Evolutionary conservation across 768 basidiomycete species (phyloP).

Genomic region (Austroboletus festivus): DNA sequence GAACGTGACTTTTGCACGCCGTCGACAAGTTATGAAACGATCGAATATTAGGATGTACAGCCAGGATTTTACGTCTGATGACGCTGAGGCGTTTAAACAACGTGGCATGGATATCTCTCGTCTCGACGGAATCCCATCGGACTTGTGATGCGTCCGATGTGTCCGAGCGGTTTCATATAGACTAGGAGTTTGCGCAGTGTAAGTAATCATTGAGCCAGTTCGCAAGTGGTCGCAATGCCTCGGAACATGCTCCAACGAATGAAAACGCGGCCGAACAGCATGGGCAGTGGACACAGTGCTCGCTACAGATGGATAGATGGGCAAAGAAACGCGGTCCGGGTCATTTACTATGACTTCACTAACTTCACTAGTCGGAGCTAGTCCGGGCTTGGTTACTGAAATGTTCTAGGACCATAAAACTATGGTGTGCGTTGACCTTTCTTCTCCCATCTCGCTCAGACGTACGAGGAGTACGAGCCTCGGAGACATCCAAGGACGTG

Average conservation of each 20-base stretch:
- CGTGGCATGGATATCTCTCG: background rate
- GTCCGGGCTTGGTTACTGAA: no score
- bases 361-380: no score
- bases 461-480: background rate
- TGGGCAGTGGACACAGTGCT: background rate
- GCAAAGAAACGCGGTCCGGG: background rate
- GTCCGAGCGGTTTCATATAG: no score
- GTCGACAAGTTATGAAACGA: background rate
- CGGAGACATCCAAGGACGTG: no score
- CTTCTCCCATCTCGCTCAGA: no score
- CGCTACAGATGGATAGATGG: background rate
- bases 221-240: background rate
- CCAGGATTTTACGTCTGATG: constrained; percentile 10
- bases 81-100: constrained; percentile 1
- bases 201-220: no score
- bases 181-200: no score
- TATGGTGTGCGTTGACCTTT: no score
- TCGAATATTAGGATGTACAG: constrained; percentile 9
- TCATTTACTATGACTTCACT: background rate
- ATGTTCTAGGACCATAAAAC: no score
- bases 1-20: background rate
- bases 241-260: no score
- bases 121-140: background rate
- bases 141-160: no score
- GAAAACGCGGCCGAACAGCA: background rate